Base-by-base conservation (phyloP, 108 stramenopile species). In the Schizochytrium sp. region DNA sequence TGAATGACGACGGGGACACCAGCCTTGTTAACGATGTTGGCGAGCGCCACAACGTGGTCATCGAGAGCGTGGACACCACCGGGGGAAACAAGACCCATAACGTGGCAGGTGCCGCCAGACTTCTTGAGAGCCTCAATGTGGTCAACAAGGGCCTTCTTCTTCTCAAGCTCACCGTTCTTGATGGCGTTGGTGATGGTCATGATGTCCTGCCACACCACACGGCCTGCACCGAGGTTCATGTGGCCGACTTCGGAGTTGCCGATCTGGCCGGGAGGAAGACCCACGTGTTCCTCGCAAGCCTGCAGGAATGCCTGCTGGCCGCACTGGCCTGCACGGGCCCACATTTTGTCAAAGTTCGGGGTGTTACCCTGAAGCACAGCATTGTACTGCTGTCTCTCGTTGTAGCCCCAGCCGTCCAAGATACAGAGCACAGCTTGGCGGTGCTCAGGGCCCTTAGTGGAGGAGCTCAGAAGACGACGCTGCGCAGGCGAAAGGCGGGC, bases 311-410 rank as follows among this genome's bases (percentile, higher is more conserved):
- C 76, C 53, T 83, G 76, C 2, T 83, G 76, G 10, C 76, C 53
- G 50, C 53, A 55, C 76, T 83, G 76, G 12, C 53, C 53, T 49
- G 47, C 50, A 42, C 53, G 76, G 10, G 50, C 76, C 50, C 47
- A 83, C 76, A 83, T 49, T 28, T 83, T 83, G 76, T 83, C 76
- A 83, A 83, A 83, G 76, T 83, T 83, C n/a, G 76, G 76, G 28
- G 76, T 83, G 76, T 83, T 83, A 53, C 28, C 76, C 53, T 55
- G 76, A 10, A 40, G 76, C 76, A 83, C 76, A 38, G 76, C 76
- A 28, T 83, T 83, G 50, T 55, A 55, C 76, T 83, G 47, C 50
- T 38, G 19, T 47, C 53, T 17, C 76, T 83, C 76, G 53, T 83
- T 83, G 76, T 83, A 83, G 47, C 76, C 76, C 76, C 76, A 83